Base-by-base conservation (phyloP, 495 filamentous ascomycete genomes). In the Neurospora africana region DNA sequence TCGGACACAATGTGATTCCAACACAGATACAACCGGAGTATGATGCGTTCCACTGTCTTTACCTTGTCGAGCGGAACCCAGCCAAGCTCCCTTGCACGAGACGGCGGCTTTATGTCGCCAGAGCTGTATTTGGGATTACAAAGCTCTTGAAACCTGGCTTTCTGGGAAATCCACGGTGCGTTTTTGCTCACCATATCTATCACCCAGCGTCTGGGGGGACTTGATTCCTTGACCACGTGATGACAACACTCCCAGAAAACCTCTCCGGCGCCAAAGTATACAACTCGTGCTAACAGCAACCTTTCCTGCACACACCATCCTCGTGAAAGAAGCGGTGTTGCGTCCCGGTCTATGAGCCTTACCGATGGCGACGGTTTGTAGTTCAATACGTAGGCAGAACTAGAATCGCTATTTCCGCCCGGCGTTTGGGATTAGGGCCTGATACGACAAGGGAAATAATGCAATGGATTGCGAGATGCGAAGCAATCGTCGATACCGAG, bases 281-380 rank as follows among this genome's bases (percentile, higher is more conserved):
- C 44, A 5, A 53, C 21, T 4, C 44, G 44, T 11, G 44, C 0
- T 0, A 21, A 21, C 10, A 53, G 21, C 44, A 53, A 8, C 21
- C 44, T 53, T 23, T 53, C 44, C 44, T 53, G 21, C n/a, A 53
- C 44, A 8, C 44, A 53, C 44, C 44, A 53, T 53, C 44, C 44
- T 13, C 44, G 1, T 11, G n/a, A 21, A 53, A 53, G 21, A 0
- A 53, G 44, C 0, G 44, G 21, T 27, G 44, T 3, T 13, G 44
- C 21, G 0, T 23, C 3, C 19, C 0, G 10, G 10, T 53, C 44
- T 53, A 23, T 1, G 3, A 23, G 1, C 4, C 0, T 0, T 23
- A 0, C 3, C 10, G 0, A 13, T 13, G 21, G 1, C 44, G 1
- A 9, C 4, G 0, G 5, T 10, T 53, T 21, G 44, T 23, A 4